These are phyloP conservation scores for Lepidopterella palustris DNA, from an alignment of 495 filamentous ascomycete species.

Conservation along the genomic window DNA sequence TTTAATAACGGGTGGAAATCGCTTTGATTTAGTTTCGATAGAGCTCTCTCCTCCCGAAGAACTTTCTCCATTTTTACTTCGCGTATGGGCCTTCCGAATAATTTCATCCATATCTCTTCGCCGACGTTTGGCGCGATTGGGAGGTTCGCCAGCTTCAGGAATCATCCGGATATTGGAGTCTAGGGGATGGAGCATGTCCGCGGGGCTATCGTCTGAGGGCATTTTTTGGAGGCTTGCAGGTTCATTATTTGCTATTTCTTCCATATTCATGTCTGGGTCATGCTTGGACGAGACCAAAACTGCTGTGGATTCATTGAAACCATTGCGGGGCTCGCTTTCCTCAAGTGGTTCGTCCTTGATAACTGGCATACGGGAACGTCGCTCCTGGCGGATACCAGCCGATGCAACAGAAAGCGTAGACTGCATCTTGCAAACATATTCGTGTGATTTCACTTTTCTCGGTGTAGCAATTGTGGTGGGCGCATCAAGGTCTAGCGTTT, in stretches of 20 bases:
- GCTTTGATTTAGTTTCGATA: not conserved
- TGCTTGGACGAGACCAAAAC: not conserved
- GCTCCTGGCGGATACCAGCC: slow-evolving; percentile 9
- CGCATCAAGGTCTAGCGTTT: slow-evolving; percentile 39
- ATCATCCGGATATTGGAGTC: slow-evolving; percentile 12
- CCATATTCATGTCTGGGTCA: not conserved
- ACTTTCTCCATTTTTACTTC: not conserved
- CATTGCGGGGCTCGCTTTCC: not conserved
- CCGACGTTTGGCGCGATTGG: slow-evolving; percentile 7
- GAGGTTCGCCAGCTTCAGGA: not conserved
- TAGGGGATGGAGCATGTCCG: slow-evolving; percentile 9
- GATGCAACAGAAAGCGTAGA: not conserved
- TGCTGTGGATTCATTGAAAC: not conserved
- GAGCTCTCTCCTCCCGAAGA: not conserved
- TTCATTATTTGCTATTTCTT: slow-evolving; percentile 17
- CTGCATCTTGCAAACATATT: not conserved
- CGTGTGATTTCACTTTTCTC: slow-evolving; percentile 5
- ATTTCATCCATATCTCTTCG: not conserved
- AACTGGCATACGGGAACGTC: slow-evolving; percentile 18
- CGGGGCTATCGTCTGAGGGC: not conserved
- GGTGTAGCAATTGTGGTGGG: slow-evolving; percentile 22
- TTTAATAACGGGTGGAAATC: not conserved
- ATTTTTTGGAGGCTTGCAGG: not conserved
- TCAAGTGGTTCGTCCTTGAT: slow-evolving; percentile 12
- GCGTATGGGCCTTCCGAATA: not conserved